Evolutionary conservation across 306 rosid genomes (phyloP).

Genomic region (Psophocarpus tetragonolobus): DNA sequence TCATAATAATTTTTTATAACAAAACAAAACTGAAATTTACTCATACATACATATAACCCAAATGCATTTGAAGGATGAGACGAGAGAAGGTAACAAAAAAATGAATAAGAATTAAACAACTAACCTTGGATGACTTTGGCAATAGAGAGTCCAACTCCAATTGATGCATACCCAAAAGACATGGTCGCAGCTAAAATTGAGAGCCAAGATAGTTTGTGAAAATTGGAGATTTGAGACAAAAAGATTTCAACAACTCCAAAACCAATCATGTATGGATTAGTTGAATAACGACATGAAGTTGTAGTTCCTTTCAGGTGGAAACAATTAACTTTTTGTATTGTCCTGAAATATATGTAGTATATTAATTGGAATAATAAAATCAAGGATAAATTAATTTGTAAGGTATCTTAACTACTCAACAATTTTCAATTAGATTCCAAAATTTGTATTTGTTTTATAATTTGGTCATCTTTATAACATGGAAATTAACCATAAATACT

Average conservation of each 20-base stretch:
- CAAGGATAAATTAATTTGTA: no score
- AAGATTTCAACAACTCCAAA: slow-evolving; percentile 49
- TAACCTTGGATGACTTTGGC: slow-evolving; percentile 42
- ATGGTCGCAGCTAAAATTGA: slow-evolving; percentile 49
- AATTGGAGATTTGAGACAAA: slow-evolving; percentile 59
- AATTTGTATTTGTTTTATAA: no score
- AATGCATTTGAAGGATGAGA: no score
- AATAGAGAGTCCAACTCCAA: slow-evolving; percentile 58
- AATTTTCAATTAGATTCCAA: no score
- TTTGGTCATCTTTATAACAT: no score
- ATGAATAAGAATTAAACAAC: not conserved
- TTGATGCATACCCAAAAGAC: slow-evolving; percentile 58
- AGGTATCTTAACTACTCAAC: no score
- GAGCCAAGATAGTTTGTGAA: slow-evolving; percentile 52
- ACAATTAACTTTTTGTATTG: slow-evolving; percentile 52
- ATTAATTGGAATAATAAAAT: not conserved
- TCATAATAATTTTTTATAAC: no score
- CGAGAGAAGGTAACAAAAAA: not conserved
- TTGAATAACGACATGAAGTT: slow-evolving; percentile 46
- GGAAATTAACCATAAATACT: no score
- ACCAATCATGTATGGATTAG: slow-evolving; percentile 55
- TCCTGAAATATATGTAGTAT: slow-evolving; percentile 37
- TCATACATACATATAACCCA: no score
- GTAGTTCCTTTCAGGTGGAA: slow-evolving; percentile 32
- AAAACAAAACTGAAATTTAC: not conserved